Conservation (phyloP, 805 yeast genomes). For the Suhomyces canberraensis region DNA sequence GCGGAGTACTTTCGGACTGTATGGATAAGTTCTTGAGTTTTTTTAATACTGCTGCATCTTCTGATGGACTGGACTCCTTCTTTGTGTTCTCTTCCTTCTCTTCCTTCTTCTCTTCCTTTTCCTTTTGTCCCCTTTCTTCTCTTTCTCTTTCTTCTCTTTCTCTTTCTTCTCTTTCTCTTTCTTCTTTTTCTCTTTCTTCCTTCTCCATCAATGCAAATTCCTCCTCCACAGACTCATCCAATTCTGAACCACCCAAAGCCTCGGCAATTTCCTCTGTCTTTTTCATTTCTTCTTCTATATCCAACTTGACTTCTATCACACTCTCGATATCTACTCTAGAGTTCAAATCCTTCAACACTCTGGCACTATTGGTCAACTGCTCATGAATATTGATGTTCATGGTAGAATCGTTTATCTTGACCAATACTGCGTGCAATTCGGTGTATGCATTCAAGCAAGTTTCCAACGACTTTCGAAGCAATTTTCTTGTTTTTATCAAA, state of each 20-base stretch:
- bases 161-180: slow-evolving; percentile 1
- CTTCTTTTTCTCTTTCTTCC: slow-evolving; percentile 10
- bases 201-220: slow-evolving; percentile 24
- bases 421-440: slow-evolving; percentile 23
- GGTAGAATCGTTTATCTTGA: slow-evolving; percentile 36
- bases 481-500: slow-evolving; percentile 15
- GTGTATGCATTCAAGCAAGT: slow-evolving; percentile 13
- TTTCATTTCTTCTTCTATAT: slow-evolving; percentile 29
- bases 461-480: slow-evolving; percentile 15
- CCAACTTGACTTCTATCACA: slow-evolving; percentile 23
- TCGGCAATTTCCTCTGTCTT: slow-evolving; percentile 26
- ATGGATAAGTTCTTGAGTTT: neutral
- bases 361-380: slow-evolving; percentile 25
- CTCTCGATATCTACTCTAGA: slow-evolving; percentile 23
- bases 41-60: neutral
- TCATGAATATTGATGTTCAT: slow-evolving; percentile 23
- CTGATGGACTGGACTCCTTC: neutral
- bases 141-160: neutral
- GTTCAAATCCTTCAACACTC: slow-evolving; percentile 27
- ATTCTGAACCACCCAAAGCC: slow-evolving; percentile 14
- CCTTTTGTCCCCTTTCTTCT: neutral
- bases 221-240: slow-evolving; percentile 28
- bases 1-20: neutral
- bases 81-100: neutral
- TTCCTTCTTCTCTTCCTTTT: neutral